Evolutionary conservation across 306 rosid genomes (phyloP).

Genomic region (Arachis hypogaea): DNA sequence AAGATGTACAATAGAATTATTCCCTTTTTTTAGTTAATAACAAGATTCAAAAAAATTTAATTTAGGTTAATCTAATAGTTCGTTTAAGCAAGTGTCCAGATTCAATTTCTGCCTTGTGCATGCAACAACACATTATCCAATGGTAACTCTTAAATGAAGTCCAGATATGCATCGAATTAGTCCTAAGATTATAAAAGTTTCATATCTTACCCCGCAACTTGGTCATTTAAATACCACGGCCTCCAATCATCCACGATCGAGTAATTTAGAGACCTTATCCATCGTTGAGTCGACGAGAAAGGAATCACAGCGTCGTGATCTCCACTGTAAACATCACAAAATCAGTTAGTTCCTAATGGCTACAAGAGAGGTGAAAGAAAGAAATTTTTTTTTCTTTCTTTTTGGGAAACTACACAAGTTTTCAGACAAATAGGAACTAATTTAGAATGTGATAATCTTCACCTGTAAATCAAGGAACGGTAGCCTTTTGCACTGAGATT

Average conservation of each 20-base stretch:
- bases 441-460: slow-evolving; percentile 12
- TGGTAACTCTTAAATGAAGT: no score
- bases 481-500: slow-evolving; percentile 46
- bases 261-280: slow-evolving; percentile 60
- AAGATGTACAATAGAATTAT: no score
- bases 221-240: slow-evolving; percentile 48
- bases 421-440: neutral
- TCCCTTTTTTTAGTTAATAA: no score
- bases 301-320: slow-evolving; percentile 54
- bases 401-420: neutral
- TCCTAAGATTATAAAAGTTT: neutral
- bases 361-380: neutral
- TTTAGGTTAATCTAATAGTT: no score
- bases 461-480: slow-evolving; percentile 58
- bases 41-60: no score
- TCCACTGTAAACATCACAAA: slow-evolving; percentile 43
- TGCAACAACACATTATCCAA: no score
- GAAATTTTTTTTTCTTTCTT: no score
- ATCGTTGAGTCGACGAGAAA: slow-evolving; percentile 49
- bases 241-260: slow-evolving; percentile 49
- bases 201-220: slow-evolving; percentile 53
- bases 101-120: no score
- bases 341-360: neutral
- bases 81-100: no score
- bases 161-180: no score